These are phyloP conservation scores for Xylaria acuta DNA, from an alignment of 495 filamentous ascomycete species.

Conservation along the genomic window DNA sequence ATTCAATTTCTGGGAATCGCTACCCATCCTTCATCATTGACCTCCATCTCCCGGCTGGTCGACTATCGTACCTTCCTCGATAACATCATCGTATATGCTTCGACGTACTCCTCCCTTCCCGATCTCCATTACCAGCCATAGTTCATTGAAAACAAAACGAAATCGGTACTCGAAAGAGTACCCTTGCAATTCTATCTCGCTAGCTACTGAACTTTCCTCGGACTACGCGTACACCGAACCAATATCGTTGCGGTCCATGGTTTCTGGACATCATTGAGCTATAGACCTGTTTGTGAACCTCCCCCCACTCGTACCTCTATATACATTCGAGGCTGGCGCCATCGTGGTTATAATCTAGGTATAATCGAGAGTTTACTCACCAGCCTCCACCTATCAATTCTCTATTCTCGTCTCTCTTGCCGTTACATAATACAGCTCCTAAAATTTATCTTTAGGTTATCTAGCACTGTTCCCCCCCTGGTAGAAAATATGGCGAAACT, in stretches of 20 bases:
- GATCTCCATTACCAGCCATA: neutral
- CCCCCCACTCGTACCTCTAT: neutral
- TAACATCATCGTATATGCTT: neutral
- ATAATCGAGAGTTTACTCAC: neutral
- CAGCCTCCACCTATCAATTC: neutral
- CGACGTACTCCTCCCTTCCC: neutral
- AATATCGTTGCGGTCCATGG: neutral
- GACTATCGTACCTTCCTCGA: neutral
- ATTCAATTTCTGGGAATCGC: neutral
- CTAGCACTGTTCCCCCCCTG: conserved; percentile 12
- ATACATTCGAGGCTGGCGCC: neutral
- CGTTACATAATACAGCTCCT: conserved; percentile 15
- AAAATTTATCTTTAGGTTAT: conserved; percentile 13
- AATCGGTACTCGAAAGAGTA: neutral
- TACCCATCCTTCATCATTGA: neutral
- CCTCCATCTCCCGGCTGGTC: neutral
- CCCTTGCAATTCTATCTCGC: neutral
- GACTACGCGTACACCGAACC: neutral
- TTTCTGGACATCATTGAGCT: neutral
- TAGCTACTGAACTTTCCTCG: neutral
- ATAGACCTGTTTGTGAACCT: neutral
- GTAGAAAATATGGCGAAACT: conserved; percentile 83
- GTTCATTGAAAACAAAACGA: neutral
- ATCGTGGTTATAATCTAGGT: neutral
- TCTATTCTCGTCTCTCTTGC: neutral